These are phyloP conservation scores for Spencermartinsiella ligniputridi DNA, from an alignment of 1,139 yeast species.

Conservation along the genomic window DNA sequence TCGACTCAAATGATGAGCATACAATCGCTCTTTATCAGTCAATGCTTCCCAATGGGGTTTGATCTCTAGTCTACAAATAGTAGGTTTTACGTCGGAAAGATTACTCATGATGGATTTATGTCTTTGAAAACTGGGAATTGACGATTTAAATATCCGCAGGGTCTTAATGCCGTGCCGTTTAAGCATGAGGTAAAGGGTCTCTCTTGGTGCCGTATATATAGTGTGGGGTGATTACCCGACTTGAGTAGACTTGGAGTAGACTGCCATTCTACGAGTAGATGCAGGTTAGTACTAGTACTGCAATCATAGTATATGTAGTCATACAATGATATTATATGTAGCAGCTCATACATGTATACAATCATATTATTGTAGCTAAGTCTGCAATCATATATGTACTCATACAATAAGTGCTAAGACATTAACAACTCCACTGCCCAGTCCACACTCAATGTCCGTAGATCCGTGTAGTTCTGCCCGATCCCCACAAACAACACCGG, in stretches of 20 bases:
- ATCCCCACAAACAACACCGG: slow-evolving; percentile 95
- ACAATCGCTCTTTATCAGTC: slow-evolving; percentile 52
- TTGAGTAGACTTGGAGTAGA: too few species aligned
- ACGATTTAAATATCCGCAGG: not conserved
- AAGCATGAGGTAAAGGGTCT: too few species aligned
- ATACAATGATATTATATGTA: too few species aligned
- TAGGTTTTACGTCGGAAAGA: slow-evolving; percentile 48
- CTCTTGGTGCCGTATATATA: too few species aligned
- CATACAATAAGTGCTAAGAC: too few species aligned
- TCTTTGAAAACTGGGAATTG: slow-evolving; percentile 1
- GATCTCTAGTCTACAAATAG: slow-evolving; percentile 33
- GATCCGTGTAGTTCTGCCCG: slow-evolving; percentile 95
- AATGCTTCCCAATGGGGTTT: slow-evolving; percentile 46
- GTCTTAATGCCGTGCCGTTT: slow-evolving; percentile 1
- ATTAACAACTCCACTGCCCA: slow-evolving; percentile 88
- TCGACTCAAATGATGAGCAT: slow-evolving; percentile 77
- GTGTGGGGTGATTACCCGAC: too few species aligned
- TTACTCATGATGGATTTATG: slow-evolving; percentile 8
- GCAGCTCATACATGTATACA: too few species aligned
- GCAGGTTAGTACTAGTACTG: too few species aligned
- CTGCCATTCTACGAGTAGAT: too few species aligned
- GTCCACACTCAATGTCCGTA: slow-evolving; percentile 85
- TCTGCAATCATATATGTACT: too few species aligned
- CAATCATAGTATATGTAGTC: too few species aligned
- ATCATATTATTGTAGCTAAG: too few species aligned